Base-by-base conservation (phyloP, 768 basidiomycete species). In the Roridomyces roridus region DNA sequence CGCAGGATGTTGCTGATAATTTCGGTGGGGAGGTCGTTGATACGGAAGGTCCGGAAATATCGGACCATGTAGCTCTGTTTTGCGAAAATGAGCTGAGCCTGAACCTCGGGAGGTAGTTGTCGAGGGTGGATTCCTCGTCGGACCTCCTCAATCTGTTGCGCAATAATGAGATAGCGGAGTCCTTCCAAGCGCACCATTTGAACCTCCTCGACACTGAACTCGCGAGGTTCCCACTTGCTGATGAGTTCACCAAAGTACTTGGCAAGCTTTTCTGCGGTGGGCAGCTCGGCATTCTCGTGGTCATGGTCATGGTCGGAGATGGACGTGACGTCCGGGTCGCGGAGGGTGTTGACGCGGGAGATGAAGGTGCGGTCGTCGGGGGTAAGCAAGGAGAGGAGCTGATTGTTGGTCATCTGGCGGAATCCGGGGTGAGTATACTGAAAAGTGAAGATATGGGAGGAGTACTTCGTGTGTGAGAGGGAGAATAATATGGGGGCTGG, bases 1-100 rank as follows among this genome's bases (percentile, higher is more conserved):
- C 83, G 86, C 62, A 91, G 82, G 61, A 92, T 87, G 55, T 83
- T 79, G 70, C 70, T 72, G 56, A 91, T 72, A 51, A 91, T 84
- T 67, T 92, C 90, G 26, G 75, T 68, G 3, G 89, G 90, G 4
- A 91, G 77, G 29, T 85, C 77, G 69, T 81, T 82, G 58, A 90
- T 72, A 40, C 61, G 57, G 57, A 63, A 63, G 45, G 46, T 25
- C 14, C 61, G 61, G 52, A 58, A 63, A 40, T 60, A 59, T 46
- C 56, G 26, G 55, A 60, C 51, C 47, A 39, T n/a, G 35, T 59
- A 61, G 37, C 49, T 62, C 29, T 53, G 54, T 6, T 46, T 43
- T 28, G 62, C 62, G 42, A 60, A 60, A 4, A 34, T 1, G 21
- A 57, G 63, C 65, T 70, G 67, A 52, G 66, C 60, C 46, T 55